Base-by-base conservation (phyloP, 352 stramenopile genomes). In the Phytophthora sp. region DNA sequence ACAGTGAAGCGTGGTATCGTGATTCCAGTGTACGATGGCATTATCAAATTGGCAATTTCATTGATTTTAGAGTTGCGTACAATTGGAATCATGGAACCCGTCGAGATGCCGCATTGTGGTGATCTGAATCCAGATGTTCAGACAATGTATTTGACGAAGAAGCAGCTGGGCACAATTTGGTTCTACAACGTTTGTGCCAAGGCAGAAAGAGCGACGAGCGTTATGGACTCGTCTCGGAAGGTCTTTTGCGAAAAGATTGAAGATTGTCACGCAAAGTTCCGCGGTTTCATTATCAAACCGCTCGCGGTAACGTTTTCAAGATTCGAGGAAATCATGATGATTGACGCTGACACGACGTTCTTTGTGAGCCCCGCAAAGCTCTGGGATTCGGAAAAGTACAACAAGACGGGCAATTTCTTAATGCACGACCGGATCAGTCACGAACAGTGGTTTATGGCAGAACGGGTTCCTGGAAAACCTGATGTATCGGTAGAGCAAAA, bases 301-400 rank as follows among this genome's bases (percentile, higher is more conserved):
- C 49, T 89, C 9, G 52, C 78, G 2, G 44, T 91, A 12, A 30
- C 73, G 16, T 83, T 84, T 35, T 89, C 82, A 24, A 71, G 73
- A n/a, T 89, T 91, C 46, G 62, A 82, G 29, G 71, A 91, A 31
- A 75, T 89, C 33, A 63, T 91, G 72, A 67, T 91, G 58, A 26
- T 91, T 21, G 82, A 91, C 54, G 80, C 80, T 38, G 82, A 91
- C 72, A 77, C 73, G 2, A 70, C 80, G 7, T 91, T 85, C 46
- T 73, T 91, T 31, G 57, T 81, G 8, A 79, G 83, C 44, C 82
- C 79, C 16, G 79, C 69, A 18, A 56, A 60, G 15, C 33, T 88
- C 12, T 88, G 79, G 49, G 71, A 84, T 0, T 66, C 70, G 4
- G 69, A 71, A 27, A 86, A 86, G 52, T 86, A 68, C 41, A 63